These are phyloP conservation scores for Citrus australasica DNA, from an alignment of 345 rosid species.

Conservation along the genomic window DNA sequence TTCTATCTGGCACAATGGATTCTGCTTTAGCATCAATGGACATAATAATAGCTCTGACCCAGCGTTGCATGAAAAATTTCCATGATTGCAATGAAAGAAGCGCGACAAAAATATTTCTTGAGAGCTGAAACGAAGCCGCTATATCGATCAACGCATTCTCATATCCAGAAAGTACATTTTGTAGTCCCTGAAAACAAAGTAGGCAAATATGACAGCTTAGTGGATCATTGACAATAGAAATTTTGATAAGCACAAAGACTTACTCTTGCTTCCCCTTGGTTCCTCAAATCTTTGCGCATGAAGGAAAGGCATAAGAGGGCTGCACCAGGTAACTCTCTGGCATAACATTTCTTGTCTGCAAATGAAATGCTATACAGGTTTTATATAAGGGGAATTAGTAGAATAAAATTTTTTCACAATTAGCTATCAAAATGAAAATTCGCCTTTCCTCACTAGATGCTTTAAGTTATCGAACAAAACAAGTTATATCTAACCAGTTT, in stretches of 20 bases:
- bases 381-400: constrained; percentile 1
- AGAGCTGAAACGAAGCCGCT: constrained; percentile 72
- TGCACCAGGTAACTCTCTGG: constrained; percentile 76
- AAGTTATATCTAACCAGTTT: neutral
- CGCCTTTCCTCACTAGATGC: neutral
- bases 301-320: constrained; percentile 68
- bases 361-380: constrained; percentile 15
- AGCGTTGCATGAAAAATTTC: constrained; percentile 78
- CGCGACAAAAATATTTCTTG: constrained; percentile 73
- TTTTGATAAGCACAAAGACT: constrained; percentile 12
- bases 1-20: constrained; percentile 43
- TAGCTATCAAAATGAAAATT: neutral
- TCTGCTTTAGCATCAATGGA: constrained; percentile 44
- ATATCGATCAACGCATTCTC: constrained; percentile 61
- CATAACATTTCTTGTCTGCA: constrained; percentile 53
- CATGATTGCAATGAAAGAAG: constrained; percentile 88
- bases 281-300: constrained; percentile 45
- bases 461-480: neutral
- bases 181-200: constrained; percentile 37
- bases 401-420: neutral
- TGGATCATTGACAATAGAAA: constrained; percentile 15
- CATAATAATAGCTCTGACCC: constrained; percentile 64
- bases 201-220: constrained; percentile 19
- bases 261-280: constrained; percentile 45
- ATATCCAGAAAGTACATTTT: constrained; percentile 54